A percentile compares a stretch with the other conserved stretches of the same genome.
Evolutionary conservation across 2,329 filamentous ascomycete genomes (phyloP).

Genomic region (Colletotrichum australisinense): DNA sequence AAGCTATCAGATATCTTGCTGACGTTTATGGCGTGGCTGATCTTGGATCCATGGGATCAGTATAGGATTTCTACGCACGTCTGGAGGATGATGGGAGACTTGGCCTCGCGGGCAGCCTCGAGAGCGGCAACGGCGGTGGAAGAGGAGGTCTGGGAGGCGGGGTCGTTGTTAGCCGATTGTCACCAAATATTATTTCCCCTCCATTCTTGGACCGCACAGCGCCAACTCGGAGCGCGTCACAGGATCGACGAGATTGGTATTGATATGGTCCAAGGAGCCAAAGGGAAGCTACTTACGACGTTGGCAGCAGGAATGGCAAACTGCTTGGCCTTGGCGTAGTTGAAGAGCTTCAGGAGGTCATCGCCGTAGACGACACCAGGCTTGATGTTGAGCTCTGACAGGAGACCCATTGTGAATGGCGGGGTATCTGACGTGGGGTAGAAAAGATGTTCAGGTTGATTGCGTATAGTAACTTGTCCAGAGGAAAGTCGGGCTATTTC

Average conservation of each 20-base stretch:
- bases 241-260: not conserved
- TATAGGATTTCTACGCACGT: slow-evolving; percentile 51
- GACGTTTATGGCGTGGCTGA: not conserved
- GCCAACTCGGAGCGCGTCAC: not conserved
- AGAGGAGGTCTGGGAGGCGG: slow-evolving; percentile 70
- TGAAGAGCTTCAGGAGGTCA: slow-evolving; percentile 76
- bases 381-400: slow-evolving; percentile 61
- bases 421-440: slow-evolving; percentile 18
- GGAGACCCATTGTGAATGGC: slow-evolving; percentile 43
- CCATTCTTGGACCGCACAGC: not conserved
- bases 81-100: slow-evolving; percentile 93
- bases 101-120: slow-evolving; percentile 93
- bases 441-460: not conserved
- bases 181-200: slow-evolving; percentile 1
- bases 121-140: slow-evolving; percentile 87
- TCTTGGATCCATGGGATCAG: not conserved
- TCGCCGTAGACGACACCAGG: slow-evolving; percentile 66
- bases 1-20: slow-evolving; percentile 12
- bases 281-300: slow-evolving; percentile 58
- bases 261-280: too few relatives aligned
- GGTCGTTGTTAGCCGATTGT: slow-evolving; percentile 26
- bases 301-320: slow-evolving; percentile 94
- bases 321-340: slow-evolving; percentile 87
- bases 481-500: not conserved
- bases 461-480: slow-evolving; percentile 14